Base-by-base conservation (phyloP, 352 stramenopile genomes). In the Globisporangium canariense region DNA sequence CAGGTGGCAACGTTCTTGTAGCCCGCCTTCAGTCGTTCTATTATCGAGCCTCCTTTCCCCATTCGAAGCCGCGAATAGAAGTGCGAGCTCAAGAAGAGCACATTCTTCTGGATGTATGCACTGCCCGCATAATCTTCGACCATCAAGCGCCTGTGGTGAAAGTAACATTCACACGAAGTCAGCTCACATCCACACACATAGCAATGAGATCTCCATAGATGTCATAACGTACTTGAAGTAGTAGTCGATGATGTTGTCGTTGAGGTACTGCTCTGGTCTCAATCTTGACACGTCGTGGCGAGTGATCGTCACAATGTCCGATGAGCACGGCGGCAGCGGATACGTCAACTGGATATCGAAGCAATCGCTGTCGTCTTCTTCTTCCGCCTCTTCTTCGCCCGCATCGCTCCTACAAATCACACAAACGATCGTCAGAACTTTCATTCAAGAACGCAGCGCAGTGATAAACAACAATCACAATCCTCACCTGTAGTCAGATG, bases 211-310 rank as follows among this genome's bases (percentile, higher is more conserved):
- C 47, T n/a, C 3, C 22, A 55, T 11, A 38, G 22, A 38, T 22
- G 5, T 5, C 14, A n/a, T n/a, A 10, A 65, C 80, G 50, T 79
- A 93, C 89, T 96, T 97, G 68, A 97, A 86, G 52, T 94, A 95
- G 62, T 96, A 96, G 63, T 97, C 89, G 65, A 97, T 91, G 53
- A 97, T 86, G 69, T 92, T 97, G 73, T 97, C 90, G 69, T 97
- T 97, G 53, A 97, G 71, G 65, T 97, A 97, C 49, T 91, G 86
- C 7, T 68, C 74, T 11, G 86, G 84, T 45, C 84, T 77, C 20
- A 93, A 58, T 3, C 84, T 69, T 13, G 60, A 69, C 8, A 93
- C 67, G 66, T 95, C 86, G 4, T 73, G 64, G 14, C 73, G 67
- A 25, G 83, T 88, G 30, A 95, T 89, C 20, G 84, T 90, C 43